Conservation (phyloP, 1,139 yeast species). For the Kazachstania sp. region DNA sequence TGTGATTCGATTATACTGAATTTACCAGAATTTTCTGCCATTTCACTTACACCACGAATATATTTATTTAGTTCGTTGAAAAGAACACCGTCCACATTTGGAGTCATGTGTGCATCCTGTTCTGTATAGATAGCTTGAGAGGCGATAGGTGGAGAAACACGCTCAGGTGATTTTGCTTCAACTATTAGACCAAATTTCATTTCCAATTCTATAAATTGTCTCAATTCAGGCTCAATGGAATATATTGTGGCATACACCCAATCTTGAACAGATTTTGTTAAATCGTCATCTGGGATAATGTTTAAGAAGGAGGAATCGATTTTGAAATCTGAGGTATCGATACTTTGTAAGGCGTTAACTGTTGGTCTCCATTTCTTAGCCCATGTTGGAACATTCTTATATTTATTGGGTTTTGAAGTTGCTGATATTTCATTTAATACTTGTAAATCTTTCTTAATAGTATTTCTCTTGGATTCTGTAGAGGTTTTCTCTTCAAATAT, state of each 20-base stretch:
- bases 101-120: conserved; percentile 52
- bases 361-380: conserved; percentile 66
- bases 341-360: conserved; percentile 28
- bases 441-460: conserved; percentile 27
- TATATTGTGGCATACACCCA: conserved; percentile 81
- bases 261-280: conserved; percentile 72
- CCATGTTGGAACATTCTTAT: conserved; percentile 68
- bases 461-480: conserved; percentile 26
- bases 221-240: conserved; percentile 50
- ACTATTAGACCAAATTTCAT: conserved; percentile 71
- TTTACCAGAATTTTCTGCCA: conserved; percentile 37
- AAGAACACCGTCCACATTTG: conserved; percentile 63
- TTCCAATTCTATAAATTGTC: conserved; percentile 67
- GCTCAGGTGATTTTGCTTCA: conserved; percentile 45
- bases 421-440: conserved; percentile 27
- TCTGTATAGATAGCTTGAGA: conserved; percentile 63
- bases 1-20: conserved; percentile 35
- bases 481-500: conserved; percentile 29
- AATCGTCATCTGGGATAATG: conserved; percentile 70
- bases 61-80: conserved; percentile 52
- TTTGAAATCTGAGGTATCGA: conserved; percentile 26
- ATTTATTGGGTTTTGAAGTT: conserved; percentile 50
- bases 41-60: conserved; percentile 47
- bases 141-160: conserved; percentile 63
- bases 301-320: conserved; percentile 51